Evolutionary conservation across 2,329 filamentous ascomycete species (phyloP), one percentile per base, ranked within the genome.

Genomic region (Fusarium piperis): DNA sequence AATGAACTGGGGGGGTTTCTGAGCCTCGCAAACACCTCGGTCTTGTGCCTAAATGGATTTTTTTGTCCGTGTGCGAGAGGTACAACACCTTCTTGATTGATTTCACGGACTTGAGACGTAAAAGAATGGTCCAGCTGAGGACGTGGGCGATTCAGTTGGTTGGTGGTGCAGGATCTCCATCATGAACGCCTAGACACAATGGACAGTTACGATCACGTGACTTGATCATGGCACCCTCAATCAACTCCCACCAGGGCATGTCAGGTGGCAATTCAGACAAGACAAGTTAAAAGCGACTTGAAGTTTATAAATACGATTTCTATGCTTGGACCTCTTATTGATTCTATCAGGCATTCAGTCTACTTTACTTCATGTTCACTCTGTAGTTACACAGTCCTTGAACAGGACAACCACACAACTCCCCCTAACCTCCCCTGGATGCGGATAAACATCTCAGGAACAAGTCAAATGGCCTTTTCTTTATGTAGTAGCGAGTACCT

Each of bases 121-220:
- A 35, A 51, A 67, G n/a, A 67, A 28, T 20, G 36, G 56, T 15
- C 38, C 41, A 32, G 46, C 39, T 39, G 52, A 64, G 20, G 44
- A 41, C 26, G 59, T 48, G 48, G 61, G 60, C 46, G 60, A 32
- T 63, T 73, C 64, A 58, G 62, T 70, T 70, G n/a, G 52, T 63
- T 65, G 58, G 44, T 62, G 60, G 60, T 65, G 65, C 64, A 71
- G 36, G 60, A 59, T 71, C 70, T 73, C 67, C 71, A 62, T 73
- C 60, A 68, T 73, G 59, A 72, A 67, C 58, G 66, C 56, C 62
- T 70, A 67, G 55, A 38, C 58, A 41, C 28, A 11, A 36, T 23
- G 48, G 38, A 18, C 11, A 8, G n/a, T 6, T 4, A 9, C 6
- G 9, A 7, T 73, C 71, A 73, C 71, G 71, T 73, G 71, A 73